A percentile compares a stretch with the other conserved stretches of the same genome.
Evolutionary conservation across 2,329 filamentous ascomycete species (phyloP).

Genomic region (Blastomyces percursus): DNA sequence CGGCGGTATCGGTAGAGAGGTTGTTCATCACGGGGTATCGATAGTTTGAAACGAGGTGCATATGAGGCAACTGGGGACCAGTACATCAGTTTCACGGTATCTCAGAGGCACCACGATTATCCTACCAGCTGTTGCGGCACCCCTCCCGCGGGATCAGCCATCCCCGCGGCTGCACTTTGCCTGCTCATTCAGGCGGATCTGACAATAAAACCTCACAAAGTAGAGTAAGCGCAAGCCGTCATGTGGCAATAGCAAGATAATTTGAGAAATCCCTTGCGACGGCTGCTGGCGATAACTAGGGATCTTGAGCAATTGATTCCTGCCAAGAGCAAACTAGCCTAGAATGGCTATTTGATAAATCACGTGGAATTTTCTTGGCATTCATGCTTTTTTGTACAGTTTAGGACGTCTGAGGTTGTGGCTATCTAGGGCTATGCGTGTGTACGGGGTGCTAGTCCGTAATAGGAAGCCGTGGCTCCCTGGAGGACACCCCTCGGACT

Average conservation of each 20-base stretch:
- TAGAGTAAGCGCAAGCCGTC: not conserved
- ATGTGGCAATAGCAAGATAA: not conserved
- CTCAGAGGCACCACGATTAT: conserved; percentile 2
- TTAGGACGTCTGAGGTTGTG: no score
- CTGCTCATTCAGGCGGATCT: conserved; percentile 11
- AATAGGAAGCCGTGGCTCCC: no score
- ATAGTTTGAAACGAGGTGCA: conserved; percentile 78
- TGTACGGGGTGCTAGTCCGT: no score
- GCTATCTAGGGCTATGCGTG: no score
- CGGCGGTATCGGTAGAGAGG: conserved; percentile 64
- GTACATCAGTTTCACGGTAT: conserved; percentile 10
- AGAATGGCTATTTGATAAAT: not conserved
- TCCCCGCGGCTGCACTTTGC: conserved; percentile 14
- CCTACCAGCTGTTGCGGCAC: conserved; percentile 37
- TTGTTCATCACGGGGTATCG: conserved; percentile 64
- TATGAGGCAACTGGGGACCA: conserved; percentile 59
- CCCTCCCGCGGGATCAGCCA: conserved; percentile 40
- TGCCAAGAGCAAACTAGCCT: not conserved
- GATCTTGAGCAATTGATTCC: not conserved
- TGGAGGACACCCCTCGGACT: no score
- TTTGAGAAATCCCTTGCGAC: not conserved
- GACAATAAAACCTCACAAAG: not conserved
- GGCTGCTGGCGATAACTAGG: not conserved
- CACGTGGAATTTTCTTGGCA: not conserved
- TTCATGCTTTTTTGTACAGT: not conserved